Conservation (phyloP, 495 filamentous ascomycete genomes). For the Extremus antarcticus region DNA sequence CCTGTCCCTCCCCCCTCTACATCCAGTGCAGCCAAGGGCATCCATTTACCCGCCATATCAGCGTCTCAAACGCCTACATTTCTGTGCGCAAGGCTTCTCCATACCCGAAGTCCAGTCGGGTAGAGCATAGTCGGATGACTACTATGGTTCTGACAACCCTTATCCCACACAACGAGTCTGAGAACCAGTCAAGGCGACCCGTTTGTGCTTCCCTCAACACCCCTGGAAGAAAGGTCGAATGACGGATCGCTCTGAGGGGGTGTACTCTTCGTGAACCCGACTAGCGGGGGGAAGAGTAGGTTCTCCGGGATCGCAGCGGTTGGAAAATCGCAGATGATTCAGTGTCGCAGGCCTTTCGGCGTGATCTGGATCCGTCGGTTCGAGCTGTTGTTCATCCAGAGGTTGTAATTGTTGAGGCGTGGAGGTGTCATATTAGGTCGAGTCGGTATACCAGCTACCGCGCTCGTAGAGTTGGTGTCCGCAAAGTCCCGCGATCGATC, state of each 20-base stretch:
- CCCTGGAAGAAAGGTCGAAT: neutral
- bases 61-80: slow-evolving; percentile 4
- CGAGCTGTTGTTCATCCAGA: neutral
- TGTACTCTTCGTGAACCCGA: no score
- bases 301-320: slow-evolving; percentile 1
- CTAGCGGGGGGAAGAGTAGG: slow-evolving; percentile 20
- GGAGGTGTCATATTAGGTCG: slow-evolving; percentile 17
- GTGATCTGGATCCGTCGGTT: neutral
- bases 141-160: slow-evolving; percentile 10
- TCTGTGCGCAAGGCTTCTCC: neutral
- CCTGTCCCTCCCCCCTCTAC: neutral
- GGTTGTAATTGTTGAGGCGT: neutral
- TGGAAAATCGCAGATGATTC: slow-evolving; percentile 10
- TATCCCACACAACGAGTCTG: neutral
- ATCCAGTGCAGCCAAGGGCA: neutral
- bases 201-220: neutral
- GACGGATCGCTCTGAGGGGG: no score
- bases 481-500: neutral
- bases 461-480: slow-evolving; percentile 1
- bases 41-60: slow-evolving; percentile 3
- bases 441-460: slow-evolving; percentile 8
- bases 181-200: slow-evolving; percentile 20
- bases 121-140: slow-evolving; percentile 18
- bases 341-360: neutral
- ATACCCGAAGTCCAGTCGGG: neutral